Evolutionary conservation across 352 stramenopile genomes (phyloP), one percentile per base, ranked within the genome.

Genomic region (Pythium oligandrum): DNA sequence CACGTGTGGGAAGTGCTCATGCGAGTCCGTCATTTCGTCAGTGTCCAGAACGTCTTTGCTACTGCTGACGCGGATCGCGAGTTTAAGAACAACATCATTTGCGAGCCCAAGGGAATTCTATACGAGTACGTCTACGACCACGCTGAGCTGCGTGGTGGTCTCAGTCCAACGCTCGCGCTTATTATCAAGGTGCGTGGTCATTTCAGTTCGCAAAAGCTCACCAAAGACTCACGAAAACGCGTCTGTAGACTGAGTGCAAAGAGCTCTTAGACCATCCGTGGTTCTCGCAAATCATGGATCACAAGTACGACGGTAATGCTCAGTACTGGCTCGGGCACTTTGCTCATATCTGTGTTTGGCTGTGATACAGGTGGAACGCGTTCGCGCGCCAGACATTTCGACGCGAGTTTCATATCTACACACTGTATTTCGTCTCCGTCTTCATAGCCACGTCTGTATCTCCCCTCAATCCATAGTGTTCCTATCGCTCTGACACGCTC

Each of bases 51-150:
- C 44, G 74, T 84, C 7, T 90, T 90, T 53, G 70, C 67, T 1
- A 63, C 66, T 1, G 54, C 55, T 3, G 68, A 86, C 44, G 47
- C 55, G 6, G 59, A 78, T 51, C 56, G 51, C n/a, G 52, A 57
- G 4, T 51, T 73, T 38, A 81, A 75, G 34, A 63, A 81, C 38
- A 73, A 55, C 51, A 87, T 91, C 48, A 83, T 91, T 10, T 83
- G 78, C 37, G 81, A 92, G 30, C 78, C 82, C 0, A 92, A 88
- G 53, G 82, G 79, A 10, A 88, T 92, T 44, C 51, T 92, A 40
- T 90, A 88, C 59, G 82, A 92, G 58, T 92, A 90, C 46, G 55
- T 81, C n/a, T 92, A 90, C 51, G 79, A 92, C 36, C 68, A 88
- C 43, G 76, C 81, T 30, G 82, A 92, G 54, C 84, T 86, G 37